These are phyloP conservation scores for Phaeosphaeriaceae sp. DNA, from an alignment of 2,329 filamentous ascomycete genomes.

Conservation along the genomic window DNA sequence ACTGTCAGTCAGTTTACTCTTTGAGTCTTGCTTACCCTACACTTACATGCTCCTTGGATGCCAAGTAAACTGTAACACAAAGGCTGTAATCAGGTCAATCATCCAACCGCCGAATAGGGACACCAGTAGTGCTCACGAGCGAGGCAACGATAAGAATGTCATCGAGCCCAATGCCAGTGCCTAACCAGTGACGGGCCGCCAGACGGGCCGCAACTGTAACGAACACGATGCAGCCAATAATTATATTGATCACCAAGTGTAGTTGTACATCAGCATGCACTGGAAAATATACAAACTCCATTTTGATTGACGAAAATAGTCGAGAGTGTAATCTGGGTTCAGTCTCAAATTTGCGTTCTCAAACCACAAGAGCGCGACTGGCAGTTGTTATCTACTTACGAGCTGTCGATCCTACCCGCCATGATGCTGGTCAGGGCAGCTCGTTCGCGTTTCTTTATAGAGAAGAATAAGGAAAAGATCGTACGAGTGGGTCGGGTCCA, in stretches of 20 bases:
- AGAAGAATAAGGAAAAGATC: not conserved
- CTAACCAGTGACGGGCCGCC: not conserved
- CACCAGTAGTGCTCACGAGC: not conserved
- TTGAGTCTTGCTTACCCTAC: not conserved
- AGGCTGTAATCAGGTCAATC: not conserved
- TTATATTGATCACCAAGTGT: not conserved
- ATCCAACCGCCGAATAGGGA: not conserved
- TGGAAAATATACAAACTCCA: not conserved
- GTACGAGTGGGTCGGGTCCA: not conserved
- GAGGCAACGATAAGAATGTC: not conserved
- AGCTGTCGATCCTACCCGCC: not conserved
- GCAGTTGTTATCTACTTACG: not conserved
- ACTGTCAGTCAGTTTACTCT: not conserved
- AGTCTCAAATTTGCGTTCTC: not conserved
- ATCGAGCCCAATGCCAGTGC: not conserved
- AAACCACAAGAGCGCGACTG: not conserved
- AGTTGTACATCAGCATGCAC: not conserved
- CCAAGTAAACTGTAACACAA: constrained; percentile 1
- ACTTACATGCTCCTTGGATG: constrained; percentile 1
- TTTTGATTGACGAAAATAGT: not conserved
- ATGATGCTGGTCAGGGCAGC: not conserved
- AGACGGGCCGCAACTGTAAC: not conserved
- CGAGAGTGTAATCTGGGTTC: not conserved
- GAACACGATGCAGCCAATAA: not conserved
- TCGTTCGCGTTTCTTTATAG: not conserved